These are phyloP conservation scores for Ceratocystis albifundus DNA, from an alignment of 2,329 filamentous ascomycete species.

Conservation along the genomic window DNA sequence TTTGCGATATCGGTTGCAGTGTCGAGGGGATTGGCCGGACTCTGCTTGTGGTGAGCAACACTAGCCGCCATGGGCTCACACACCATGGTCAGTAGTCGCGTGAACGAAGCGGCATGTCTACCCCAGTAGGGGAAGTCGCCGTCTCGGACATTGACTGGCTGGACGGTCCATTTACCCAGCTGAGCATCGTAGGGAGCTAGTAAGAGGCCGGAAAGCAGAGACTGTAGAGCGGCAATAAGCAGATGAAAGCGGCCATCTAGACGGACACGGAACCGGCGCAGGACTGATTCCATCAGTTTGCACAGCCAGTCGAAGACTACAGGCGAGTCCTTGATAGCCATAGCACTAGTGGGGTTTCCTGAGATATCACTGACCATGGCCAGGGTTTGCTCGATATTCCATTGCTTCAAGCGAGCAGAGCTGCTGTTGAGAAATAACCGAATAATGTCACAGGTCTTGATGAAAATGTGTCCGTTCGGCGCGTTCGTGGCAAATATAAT, in stretches of 20 bases:
- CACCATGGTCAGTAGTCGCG: slow-evolving; percentile 46
- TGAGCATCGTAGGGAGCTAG: slow-evolving; percentile 30
- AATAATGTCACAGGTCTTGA: slow-evolving; percentile 34
- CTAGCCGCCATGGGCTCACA: slow-evolving; percentile 48
- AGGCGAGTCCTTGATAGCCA: slow-evolving; percentile 28
- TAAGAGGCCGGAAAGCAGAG: slow-evolving; percentile 45
- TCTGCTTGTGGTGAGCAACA: slow-evolving; percentile 29
- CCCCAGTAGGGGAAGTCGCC: slow-evolving; percentile 28
- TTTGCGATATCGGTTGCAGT: slow-evolving; percentile 51
- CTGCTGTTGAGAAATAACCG: slow-evolving; percentile 40
- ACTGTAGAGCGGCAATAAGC: slow-evolving; percentile 42
- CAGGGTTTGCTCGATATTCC: slow-evolving; percentile 46
- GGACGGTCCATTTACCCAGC: slow-evolving; percentile 27
- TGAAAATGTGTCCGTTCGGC: slow-evolving; percentile 28
- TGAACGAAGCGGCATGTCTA: slow-evolving; percentile 40
- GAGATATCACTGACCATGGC: slow-evolving; percentile 32
- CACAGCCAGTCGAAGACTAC: slow-evolving; percentile 39
- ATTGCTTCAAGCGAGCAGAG: slow-evolving; percentile 42
- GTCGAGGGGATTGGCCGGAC: slow-evolving; percentile 37
- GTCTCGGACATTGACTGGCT: slow-evolving; percentile 19
- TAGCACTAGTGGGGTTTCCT: slow-evolving; percentile 28
- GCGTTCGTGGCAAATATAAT: slow-evolving; percentile 17
- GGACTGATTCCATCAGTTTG: slow-evolving; percentile 43
- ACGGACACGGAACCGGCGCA: slow-evolving; percentile 49
- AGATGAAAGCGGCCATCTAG: slow-evolving; percentile 52